Percentiles rank a stretch among this genome's conserved stretches.
Conservation (phyloP, 164 flowering plant genomes). For the Chimonanthus praecox region DNA sequence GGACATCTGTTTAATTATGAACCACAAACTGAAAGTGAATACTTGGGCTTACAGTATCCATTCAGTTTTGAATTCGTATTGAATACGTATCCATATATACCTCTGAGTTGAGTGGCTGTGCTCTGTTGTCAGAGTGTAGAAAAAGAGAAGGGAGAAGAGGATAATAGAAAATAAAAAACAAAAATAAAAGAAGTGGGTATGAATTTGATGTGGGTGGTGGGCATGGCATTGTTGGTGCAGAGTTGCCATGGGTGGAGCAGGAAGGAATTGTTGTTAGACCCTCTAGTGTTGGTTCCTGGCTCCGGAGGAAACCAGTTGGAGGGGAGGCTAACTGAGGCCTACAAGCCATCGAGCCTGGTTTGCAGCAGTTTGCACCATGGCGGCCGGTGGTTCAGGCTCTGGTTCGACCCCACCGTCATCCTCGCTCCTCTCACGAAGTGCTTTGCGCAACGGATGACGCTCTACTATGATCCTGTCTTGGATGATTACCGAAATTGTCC, state of each 20-base stretch:
- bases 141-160: too few relatives aligned
- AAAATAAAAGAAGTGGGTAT: not conserved
- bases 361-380: slow-evolving; percentile 36
- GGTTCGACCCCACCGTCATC: slow-evolving; percentile 71
- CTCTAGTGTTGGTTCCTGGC: slow-evolving; percentile 78
- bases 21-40: too few relatives aligned
- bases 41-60: too few relatives aligned
- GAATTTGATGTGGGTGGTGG: not conserved
- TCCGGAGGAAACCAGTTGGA: slow-evolving; percentile 88
- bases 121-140: too few relatives aligned
- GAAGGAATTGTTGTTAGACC: slow-evolving; percentile 32
- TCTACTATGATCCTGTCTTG: slow-evolving; percentile 41
- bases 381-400: slow-evolving; percentile 69
- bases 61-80: too few relatives aligned
- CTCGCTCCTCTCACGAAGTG: slow-evolving; percentile 65
- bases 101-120: too few relatives aligned
- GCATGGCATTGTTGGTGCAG: slow-evolving; percentile 25
- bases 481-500: slow-evolving; percentile 72
- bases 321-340: slow-evolving; percentile 48
- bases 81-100: too few relatives aligned
- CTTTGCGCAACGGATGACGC: slow-evolving; percentile 73
- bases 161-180: too few relatives aligned
- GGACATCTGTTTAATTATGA: too few relatives aligned
- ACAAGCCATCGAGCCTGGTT: slow-evolving; percentile 48
- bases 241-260: slow-evolving; percentile 24